Evolutionary conservation across 208 protist species (phyloP), one percentile per base, ranked within the genome.

Genomic region (Crithidia bombi): DNA sequence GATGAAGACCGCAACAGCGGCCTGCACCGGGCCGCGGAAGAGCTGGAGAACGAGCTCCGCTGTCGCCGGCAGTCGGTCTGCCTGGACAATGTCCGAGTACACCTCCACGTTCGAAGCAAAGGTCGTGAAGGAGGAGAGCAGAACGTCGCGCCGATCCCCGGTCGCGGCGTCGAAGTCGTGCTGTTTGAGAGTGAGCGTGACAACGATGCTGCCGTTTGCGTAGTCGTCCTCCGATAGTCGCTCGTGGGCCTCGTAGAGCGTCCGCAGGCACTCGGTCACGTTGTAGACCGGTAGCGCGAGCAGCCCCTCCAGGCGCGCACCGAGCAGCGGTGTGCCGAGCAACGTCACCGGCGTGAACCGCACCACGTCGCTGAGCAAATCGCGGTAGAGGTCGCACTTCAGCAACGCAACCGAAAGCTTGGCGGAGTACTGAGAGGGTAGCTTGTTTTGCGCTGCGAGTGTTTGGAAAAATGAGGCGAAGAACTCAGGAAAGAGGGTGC

Each of bases 321-420:
- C 82, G 38, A 79, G 67, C 32, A 87, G 46, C n/a, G 82, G 77
- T 7, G 75, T 77, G n/a, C 69, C 76, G 6, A 67, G 49, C 25
- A 82, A 23, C n/a, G 49, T 17, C 11, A 82, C 21, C 2, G 63
- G 65, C n/a, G 35, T 51, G 19, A 72, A n/a, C 17, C 41, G 55
- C 39, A 47, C 38, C 26, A 26, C 36, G 32, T 36, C 52, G 26
- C 46, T 33, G 11, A 86, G 65, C n/a, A 87, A 56, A 46, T 87
- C 82, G 28, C 69, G 62, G 47, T 63, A 72, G 26, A 81, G 68
- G 64, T 87, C 82, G 36, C 79, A 73, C 47, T 83, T 82, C 59
- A 87, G 33, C 39, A 87, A 43, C 35, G 69, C 65, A 5, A 82
- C 51, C n/a, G 81, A 82, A 2, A 79, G 33, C 51, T 74, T 63